Evolutionary conservation across 768 basidiomycete genomes (phyloP), one percentile per base, ranked within the genome.

Genomic region (Phlegmacium glaucopus): DNA sequence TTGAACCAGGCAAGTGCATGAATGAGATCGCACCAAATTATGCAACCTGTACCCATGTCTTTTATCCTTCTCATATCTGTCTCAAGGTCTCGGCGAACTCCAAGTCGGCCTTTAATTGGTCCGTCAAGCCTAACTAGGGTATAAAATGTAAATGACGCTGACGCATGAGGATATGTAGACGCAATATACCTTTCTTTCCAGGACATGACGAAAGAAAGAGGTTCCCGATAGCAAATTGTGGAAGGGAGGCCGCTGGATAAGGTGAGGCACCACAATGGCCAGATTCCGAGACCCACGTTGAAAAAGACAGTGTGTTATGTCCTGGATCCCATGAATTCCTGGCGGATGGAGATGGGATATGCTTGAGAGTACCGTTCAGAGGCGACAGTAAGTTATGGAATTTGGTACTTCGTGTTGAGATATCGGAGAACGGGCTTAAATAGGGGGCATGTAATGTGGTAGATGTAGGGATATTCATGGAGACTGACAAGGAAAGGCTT

Each of bases 161-260:
- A 34, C 32, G 6, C 3, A 11, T 34, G 32, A 11, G 11, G 32
- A 6, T 8, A 15, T 26, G 10, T 26, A 6, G 11, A 22, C 26
- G 8, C 4, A 30, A 28, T 17, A 35, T 26, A 85, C 87, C 85
- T 76, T 96, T 93, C 67, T 98, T 98, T 4, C 94, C 94, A 2
- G 94, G 94, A 69, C 95, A 97, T 6, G 90, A 93, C 6, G 89
- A 92, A 27, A 97, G 65, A 42, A 86, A 77, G 16, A 98, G 68
- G 63, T 98, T 97, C n/a, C 94, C 94, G 8, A 95, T 66, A 10
- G 58, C 59, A 68, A 66, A 47, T 51, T 43, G 2, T 49, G 50
- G 13, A 35, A 18, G 36, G 44, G 41, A 6, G 13, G 27, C 26
- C 34, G 42, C 22, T 5, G 22, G 22, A 22, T 22, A 42, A 45